Evolutionary conservation across 1,284 basidiomycete genomes (phyloP), one percentile per base, ranked within the genome.

Genomic region (Trametes sp.): DNA sequence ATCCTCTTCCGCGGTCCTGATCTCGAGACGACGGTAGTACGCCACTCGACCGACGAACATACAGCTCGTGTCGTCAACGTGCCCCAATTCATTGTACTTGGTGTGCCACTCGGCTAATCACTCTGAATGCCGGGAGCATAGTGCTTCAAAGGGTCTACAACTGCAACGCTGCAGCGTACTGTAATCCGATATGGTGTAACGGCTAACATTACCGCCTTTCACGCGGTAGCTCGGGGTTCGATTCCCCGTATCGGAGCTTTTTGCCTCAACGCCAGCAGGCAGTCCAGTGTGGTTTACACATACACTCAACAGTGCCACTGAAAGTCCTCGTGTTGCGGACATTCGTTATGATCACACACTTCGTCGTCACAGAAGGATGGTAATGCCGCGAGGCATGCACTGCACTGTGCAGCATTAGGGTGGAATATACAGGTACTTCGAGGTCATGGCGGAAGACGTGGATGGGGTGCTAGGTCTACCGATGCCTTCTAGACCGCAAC

Each of bases 171-270:
- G n/a, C n/a, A n/a, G n/a, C n/a, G n/a, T n/a, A n/a, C n/a, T n/a
- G n/a, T n/a, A n/a, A 48, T 72, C 70, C 70, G 85, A 80, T 86
- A 86, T 86, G 85, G 84, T 87, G 85, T 87, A 87, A 86, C 78
- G 85, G 85, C 83, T 84, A 87, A 86, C 85, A 86, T 86, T 86
- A 80, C 84, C 84, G 84, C 85, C 85, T 87, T 82, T 86, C 84
- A 86, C 84, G 87, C 87, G 85, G 84, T 82, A 87, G 87, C 87
- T 87, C 87, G 86, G 86, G 86, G 86, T 87, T 87, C 86, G 85
- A 87, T 86, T 87, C 86, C 87, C 86, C 86, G 86, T 87, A 86
- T 81, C 85, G 75, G 74, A 76, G 75, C 57, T 38, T 35, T 61
- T 69, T 64, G 64, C 61, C 14, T n/a, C 41, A 19, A 10, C 11